Base-by-base conservation (phyloP, 2,329 filamentous ascomycete genomes). In the Cladosporium halotolerans region DNA sequence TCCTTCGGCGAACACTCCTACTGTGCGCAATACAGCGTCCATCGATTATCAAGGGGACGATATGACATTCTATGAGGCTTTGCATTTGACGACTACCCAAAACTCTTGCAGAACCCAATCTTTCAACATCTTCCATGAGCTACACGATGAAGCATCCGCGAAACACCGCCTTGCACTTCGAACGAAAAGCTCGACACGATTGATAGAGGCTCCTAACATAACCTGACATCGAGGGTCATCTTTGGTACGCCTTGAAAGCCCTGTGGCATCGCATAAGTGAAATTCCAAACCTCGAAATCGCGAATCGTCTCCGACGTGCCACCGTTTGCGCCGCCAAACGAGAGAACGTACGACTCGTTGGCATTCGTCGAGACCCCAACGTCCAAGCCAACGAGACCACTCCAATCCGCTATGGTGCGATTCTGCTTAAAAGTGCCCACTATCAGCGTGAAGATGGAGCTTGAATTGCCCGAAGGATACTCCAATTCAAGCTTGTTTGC, bases 391-490 rank as follows among this genome's bases (percentile, higher is more conserved):
- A 74, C 72, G 0, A 81, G 65, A 56, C 80, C 78, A 0, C 62
- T 66, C 72, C 77, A 79, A 1, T 68, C 63, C 0, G 60, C 40
- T 1, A 82, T 66, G 32, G 76, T 76, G 5, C 66, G 68, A 58
- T 72, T 74, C 2, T 68, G 64, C n/a, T 57, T 56, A 6, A 77
- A 76, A 2, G 76, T 76, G 0, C 73, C 75, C 0, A 82, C 72
- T 2, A 79, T 58, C 19, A 82, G 72, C 1, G 71, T 74, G 61
- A 82, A 82, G 13, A 73, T 66, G 19, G 76, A 51, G 32, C 50
- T 53, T 9, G 68, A 61, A 41, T 75, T 79, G 1, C 79, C 80
- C 11, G 68, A 58, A 0, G 81, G 81, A 57, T 84, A 84, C 0
- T 74, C 73, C 2, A 84, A 62, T 9, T 72, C 73, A 6, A 85